These are phyloP conservation scores for Asterophora lycoperdoides DNA, from an alignment of 768 basidiomycete species.

Conservation along the genomic window DNA sequence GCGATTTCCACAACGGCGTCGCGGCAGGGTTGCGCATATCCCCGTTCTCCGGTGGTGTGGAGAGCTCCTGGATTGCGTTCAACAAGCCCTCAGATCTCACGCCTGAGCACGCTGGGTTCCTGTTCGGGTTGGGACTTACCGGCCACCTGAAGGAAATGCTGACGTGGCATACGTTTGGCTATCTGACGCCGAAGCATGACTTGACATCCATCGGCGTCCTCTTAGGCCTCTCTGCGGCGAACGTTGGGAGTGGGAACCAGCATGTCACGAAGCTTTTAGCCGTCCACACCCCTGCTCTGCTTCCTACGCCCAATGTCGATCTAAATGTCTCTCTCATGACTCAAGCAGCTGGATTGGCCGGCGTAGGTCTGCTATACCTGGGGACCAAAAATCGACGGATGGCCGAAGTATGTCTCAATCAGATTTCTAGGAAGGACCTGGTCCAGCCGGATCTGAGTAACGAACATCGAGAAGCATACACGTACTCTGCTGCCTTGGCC, in stretches of 20 bases:
- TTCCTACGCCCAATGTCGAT: conserved; percentile 82
- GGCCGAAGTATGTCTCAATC: conserved; percentile 87
- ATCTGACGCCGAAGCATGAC: conserved; percentile 95
- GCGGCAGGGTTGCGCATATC: conserved; percentile 86
- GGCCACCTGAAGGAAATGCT: conserved; percentile 88
- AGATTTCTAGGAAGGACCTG: conserved; percentile 76
- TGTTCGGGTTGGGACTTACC: conserved; percentile 86
- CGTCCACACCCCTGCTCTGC: conserved; percentile 88
- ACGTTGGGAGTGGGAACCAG: conserved; percentile 77
- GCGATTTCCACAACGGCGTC: conserved; percentile 97
- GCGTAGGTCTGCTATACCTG: conserved; percentile 85
- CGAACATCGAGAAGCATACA: conserved; percentile 90
- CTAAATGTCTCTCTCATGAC: conserved; percentile 88
- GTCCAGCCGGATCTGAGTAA: conserved; percentile 79
- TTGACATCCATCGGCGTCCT: conserved; percentile 91
- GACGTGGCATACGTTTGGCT: conserved; percentile 94
- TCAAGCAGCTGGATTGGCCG: conserved; percentile 83
- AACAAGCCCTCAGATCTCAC: conserved; percentile 90
- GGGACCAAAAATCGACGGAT: conserved; percentile 85
- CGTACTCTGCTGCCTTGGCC: conserved; percentile 80
- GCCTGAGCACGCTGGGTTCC: conserved; percentile 93
- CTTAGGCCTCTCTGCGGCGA: conserved; percentile 89
- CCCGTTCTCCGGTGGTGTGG: conserved; percentile 67
- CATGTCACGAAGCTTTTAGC: conserved; percentile 90
- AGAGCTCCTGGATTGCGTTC: conserved; percentile 95